phyloP scores from a whole-genome alignment of 2,329 filamentous ascomycete species.

The Hymenoscyphus linearis region DNA sequence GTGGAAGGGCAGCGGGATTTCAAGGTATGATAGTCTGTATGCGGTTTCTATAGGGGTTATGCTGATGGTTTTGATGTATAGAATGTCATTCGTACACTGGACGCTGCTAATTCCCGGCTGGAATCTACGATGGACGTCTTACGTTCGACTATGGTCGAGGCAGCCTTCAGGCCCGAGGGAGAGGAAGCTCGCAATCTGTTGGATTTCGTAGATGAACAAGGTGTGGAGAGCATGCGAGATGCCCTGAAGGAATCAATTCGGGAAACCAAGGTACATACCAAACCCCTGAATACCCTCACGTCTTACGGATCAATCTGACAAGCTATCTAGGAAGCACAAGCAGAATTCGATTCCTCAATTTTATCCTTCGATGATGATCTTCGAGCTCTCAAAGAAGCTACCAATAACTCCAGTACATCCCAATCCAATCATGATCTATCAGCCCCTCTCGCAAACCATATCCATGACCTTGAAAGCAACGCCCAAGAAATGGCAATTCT shows the following conservation, averaged over 20 bases:
- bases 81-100: constrained; percentile 57
- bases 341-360: constrained; percentile 65
- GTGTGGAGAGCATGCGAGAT: constrained; percentile 60
- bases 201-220: constrained; percentile 71
- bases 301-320: constrained; percentile 9
- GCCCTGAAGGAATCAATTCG: constrained; percentile 66
- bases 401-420: constrained; percentile 30
- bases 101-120: constrained; percentile 59
- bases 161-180: constrained; percentile 53
- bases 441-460: constrained; percentile 40
- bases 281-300: neutral
- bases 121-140: constrained; percentile 62
- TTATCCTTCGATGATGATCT: constrained; percentile 71
- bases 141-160: constrained; percentile 58
- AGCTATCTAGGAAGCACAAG: constrained; percentile 51
- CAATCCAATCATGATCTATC: constrained; percentile 14
- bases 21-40: constrained; percentile 28
- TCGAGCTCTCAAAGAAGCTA: constrained; percentile 50
- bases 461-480: constrained; percentile 43
- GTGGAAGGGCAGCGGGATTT: constrained; percentile 56
- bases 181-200: constrained; percentile 59
- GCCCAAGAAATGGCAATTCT: constrained; percentile 79
- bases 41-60: neutral
- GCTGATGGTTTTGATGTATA: constrained; percentile 22
- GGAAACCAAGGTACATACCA: constrained; percentile 57